Base-by-base conservation (phyloP, 345 rosid species). In the Kernera saxatilis region DNA sequence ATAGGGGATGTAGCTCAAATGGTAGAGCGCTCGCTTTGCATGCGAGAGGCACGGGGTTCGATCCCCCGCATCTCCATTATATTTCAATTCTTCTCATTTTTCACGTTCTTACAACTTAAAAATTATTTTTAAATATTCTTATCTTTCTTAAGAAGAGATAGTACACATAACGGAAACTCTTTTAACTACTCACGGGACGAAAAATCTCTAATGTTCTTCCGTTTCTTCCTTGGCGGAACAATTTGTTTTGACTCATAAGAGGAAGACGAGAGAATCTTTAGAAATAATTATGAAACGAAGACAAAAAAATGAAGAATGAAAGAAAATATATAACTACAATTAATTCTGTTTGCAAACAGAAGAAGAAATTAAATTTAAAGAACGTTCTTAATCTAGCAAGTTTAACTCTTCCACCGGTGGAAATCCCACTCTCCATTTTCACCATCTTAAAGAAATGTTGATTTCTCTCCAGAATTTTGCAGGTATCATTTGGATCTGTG, bases 331-430 rank as follows among this genome's bases (percentile, higher is more conserved):
- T 43, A 27, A 18, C 70, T 63, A 52, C 63, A 63, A 11, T 40
- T 41, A 63, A 11, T 40, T 41, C 5, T 71, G 44, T 61, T 52
- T 26, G 44, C 55, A 72, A 62, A 8, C 60, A 33, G 36, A 55
- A 23, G 27, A 36, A 13, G n/a, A 37, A 37, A 3, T 29, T 37
- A 49, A 58, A 58, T 49, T 60, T 0, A 62, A 63, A 72, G 76
- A 71, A 71, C 62, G 41, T 29, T 30, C 46, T 35, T 35, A 71
- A 71, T 61, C 69, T 61, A 37, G 40, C n/a, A n/a, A n/a, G n/a
- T n/a, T n/a, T 11, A 0, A 36, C 60, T 60, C 57, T 29, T 61
- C 68, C 75, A 71, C 52, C 3, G 2, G 39, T 53, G 13, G 9
- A 10, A 61, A 8, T 29, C 41, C 2, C 39, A 15, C 14, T 53